These are phyloP conservation scores for Phlyctochytrium planicorne DNA, from an alignment of 192 early-diverging fungal species.

Conservation along the genomic window DNA sequence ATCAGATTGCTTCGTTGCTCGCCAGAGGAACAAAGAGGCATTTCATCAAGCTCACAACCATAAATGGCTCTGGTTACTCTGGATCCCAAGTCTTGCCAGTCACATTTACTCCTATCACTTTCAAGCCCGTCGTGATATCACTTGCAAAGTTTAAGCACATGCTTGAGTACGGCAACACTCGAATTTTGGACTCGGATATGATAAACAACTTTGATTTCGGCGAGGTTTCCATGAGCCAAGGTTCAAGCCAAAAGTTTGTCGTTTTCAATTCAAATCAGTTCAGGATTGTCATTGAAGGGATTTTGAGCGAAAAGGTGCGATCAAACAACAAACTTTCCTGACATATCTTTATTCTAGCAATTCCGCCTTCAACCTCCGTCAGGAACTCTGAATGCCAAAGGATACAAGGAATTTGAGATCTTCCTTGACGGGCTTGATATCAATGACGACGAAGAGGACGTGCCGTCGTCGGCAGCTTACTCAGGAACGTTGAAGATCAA, in stretches of 20 bases:
- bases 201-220: constrained; percentile 43
- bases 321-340: too few species aligned
- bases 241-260: constrained; percentile 24
- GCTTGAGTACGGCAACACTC: constrained; percentile 22
- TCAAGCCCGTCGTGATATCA: constrained; percentile 23
- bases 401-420: constrained; percentile 32
- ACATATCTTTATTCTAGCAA: too few species aligned
- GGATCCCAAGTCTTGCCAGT: constrained; percentile 31
- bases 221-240: constrained; percentile 38
- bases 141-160: constrained; percentile 11
- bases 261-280: constrained; percentile 49
- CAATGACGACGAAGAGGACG: constrained; percentile 24
- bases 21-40: constrained; percentile 14
- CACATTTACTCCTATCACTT: constrained; percentile 27
- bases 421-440: constrained; percentile 26
- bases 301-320: constrained; percentile 20
- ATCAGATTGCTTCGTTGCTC: constrained; percentile 17
- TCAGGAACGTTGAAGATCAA: constrained; percentile 25
- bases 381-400: constrained; percentile 25
- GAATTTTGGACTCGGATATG: constrained; percentile 27
- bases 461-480: constrained; percentile 34
- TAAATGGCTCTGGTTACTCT: constrained; percentile 28
- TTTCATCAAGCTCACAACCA: constrained; percentile 22
- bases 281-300: constrained; percentile 22
- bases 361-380: constrained; percentile 14